Base-by-base conservation (phyloP, 1,284 basidiomycete species). In the Apiotrichum sp. region DNA sequence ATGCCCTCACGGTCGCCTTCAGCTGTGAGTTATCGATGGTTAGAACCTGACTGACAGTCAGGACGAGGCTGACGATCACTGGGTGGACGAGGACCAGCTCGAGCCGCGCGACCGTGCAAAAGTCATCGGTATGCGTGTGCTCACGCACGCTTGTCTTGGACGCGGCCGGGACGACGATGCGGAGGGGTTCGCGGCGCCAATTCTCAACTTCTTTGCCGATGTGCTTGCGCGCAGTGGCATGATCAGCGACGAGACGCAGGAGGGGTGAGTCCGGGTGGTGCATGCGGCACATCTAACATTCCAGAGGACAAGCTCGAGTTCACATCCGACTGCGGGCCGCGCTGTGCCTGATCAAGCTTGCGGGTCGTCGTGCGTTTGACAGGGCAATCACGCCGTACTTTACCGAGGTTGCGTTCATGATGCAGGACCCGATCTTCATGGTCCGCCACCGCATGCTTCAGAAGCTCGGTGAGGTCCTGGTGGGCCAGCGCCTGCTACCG, bases 381-480 rank as follows among this genome's bases (percentile, higher is more conserved):
- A 78, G 79, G 34, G 80, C 80, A 4, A 81, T 92, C 14, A 67
- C 79, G 11, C 77, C 77, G 13, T 82, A 84, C 66, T 93, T 93
- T 65, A 74, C 86, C 36, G 77, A 80, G 58, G 69, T 97, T 14
- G 88, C 87, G 1, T 79, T 90, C 52, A 83, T 83, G 2, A 81
- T 89, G 9, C 92, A 96, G 79, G 95, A 98, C 69, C 80, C 88
- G 1, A 89, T 86, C 67, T 97, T 86, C 71, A 83, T 89, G 61
- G 90, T 98, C 43, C 89, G 96, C 42, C 78, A 84, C 54, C 75
- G 69, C 3, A 90, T 96, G 76, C 73, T 98, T 51, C 82, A 80
- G 47, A 95, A 93, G 74, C 78, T 95, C 4, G 76, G 86, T 6
- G 70, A 79, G 4, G 78, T 89, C 38, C 74, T 92, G 10, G 78